These are phyloP conservation scores for Gnomoniopsis sp. DNA, from an alignment of 2,329 filamentous ascomycete species.

Conservation along the genomic window DNA sequence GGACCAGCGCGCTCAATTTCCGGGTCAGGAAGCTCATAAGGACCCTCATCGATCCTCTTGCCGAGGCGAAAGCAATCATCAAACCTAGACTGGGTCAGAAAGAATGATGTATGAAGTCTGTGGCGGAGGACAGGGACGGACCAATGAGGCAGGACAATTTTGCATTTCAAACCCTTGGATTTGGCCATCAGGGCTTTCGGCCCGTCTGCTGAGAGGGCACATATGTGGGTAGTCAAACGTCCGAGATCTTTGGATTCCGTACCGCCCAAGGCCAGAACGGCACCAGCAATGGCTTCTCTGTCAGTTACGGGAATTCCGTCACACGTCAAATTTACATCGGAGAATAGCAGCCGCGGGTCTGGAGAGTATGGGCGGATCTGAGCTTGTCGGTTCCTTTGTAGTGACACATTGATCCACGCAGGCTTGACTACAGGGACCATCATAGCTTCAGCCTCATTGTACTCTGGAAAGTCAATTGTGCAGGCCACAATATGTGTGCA, in stretches of 20 bases:
- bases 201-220: slow-evolving; percentile 73
- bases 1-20: slow-evolving; percentile 67
- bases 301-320: slow-evolving; percentile 82
- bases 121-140: slow-evolving; percentile 34
- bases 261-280: slow-evolving; percentile 84
- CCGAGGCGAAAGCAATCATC: slow-evolving; percentile 94
- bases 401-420: slow-evolving; percentile 71
- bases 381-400: slow-evolving; percentile 66
- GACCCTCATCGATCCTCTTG: slow-evolving; percentile 82
- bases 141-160: slow-evolving; percentile 93
- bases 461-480: slow-evolving; percentile 90
- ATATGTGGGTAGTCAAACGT: slow-evolving; percentile 80
- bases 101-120: too few relatives aligned
- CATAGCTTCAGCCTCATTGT: slow-evolving; percentile 66
- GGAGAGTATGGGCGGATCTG: slow-evolving; percentile 84
- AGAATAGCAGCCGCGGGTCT: slow-evolving; percentile 87
- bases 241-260: slow-evolving; percentile 70
- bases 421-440: slow-evolving; percentile 84
- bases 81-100: slow-evolving; percentile 58
- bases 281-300: slow-evolving; percentile 87
- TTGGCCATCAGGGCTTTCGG: slow-evolving; percentile 64
- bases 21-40: slow-evolving; percentile 82
- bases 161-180: slow-evolving; percentile 65
- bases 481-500: slow-evolving; percentile 61
- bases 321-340: slow-evolving; percentile 76